phyloP scores from a whole-genome alignment of 768 basidiomycete species.

The Termitomyces sp. region DNA sequence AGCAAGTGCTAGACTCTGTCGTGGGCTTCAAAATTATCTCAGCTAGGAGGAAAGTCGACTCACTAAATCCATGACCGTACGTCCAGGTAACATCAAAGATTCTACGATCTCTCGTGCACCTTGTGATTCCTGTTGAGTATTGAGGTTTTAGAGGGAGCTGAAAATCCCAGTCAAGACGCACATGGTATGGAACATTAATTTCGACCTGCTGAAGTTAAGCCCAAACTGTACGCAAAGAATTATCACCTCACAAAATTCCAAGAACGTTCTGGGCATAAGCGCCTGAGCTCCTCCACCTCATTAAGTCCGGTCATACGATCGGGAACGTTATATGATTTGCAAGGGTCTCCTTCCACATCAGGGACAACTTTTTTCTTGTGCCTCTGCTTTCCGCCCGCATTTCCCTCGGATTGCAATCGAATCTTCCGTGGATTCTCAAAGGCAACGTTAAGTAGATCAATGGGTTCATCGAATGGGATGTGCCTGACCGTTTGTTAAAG shows the following conservation, averaged over 20 bases:
- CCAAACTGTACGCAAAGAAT: neutral
- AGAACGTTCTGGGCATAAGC: constrained; percentile 66
- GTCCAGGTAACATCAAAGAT: constrained; percentile 70
- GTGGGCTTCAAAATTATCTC: neutral
- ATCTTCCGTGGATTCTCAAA: constrained; percentile 93
- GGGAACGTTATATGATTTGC: constrained; percentile 67
- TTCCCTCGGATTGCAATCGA: constrained; percentile 38
- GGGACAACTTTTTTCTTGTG: constrained; percentile 26
- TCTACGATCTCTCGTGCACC: constrained; percentile 49
- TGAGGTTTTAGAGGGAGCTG: neutral
- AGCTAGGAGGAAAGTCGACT: constrained; percentile 12
- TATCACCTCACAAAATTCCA: constrained; percentile 78
- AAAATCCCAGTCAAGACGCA: constrained; percentile 16
- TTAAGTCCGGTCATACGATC: constrained; percentile 79
- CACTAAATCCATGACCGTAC: constrained; percentile 90
- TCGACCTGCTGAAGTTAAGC: constrained; percentile 53
- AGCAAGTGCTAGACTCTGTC: constrained; percentile 84
- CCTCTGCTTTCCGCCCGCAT: constrained; percentile 37
- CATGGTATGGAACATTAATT: constrained; percentile 78
- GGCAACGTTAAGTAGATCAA: constrained; percentile 89
- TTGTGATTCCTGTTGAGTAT: constrained; percentile 54
- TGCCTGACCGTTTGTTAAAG: constrained; percentile 40
- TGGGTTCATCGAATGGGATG: constrained; percentile 69
- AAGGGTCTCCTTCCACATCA: constrained; percentile 12
- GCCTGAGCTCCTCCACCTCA: constrained; percentile 71